A percentile compares a stretch with the other conserved stretches of the same genome.
phyloP scores from a whole-genome alignment of 1,284 basidiomycete species.

The Trametes versicolor region DNA sequence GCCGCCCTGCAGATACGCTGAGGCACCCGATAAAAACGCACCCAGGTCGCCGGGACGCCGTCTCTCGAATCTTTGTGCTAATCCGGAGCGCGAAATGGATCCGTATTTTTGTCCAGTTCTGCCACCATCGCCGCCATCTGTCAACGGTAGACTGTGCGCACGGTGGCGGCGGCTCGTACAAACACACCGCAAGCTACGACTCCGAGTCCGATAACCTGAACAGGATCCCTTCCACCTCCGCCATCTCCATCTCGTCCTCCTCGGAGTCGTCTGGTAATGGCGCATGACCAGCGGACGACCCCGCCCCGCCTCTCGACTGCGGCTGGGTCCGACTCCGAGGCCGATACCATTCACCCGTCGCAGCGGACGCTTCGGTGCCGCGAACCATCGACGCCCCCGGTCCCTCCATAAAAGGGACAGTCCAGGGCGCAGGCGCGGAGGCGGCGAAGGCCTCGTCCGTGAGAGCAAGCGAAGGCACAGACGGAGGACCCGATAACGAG shows the following conservation, averaged over 20 bases:
- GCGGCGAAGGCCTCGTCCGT: slow-evolving; percentile 8
- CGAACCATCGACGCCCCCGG: slow-evolving; percentile 3
- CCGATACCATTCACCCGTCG: slow-evolving; percentile 12
- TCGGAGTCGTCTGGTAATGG: slow-evolving; percentile 7
- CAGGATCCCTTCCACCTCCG: slow-evolving; percentile 26
- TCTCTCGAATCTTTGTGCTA: background rate
- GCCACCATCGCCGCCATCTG: slow-evolving; percentile 14
- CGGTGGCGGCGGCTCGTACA: background rate
- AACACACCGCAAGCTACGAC: background rate
- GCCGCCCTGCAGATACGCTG: background rate
- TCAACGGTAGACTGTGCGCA: slow-evolving; percentile 2
- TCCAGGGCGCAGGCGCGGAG: background rate
- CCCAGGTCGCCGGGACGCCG: slow-evolving; percentile 8
- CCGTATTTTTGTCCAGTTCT: background rate
- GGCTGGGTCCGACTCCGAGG: slow-evolving; percentile 10
- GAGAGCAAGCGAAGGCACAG: background rate
- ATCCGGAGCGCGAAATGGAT: no score
- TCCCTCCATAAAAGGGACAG: background rate
- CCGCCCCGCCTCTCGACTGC: background rate
- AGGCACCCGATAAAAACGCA: slow-evolving; percentile 18
- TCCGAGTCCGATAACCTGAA: background rate
- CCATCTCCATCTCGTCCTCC: slow-evolving; percentile 18
- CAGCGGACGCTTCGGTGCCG: slow-evolving; percentile 7
- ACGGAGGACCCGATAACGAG: slow-evolving; percentile 6
- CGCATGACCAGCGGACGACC: slow-evolving; percentile 4